Percentiles rank a stretch among this genome's conserved stretches.
phyloP scores from a whole-genome alignment of 768 basidiomycete species.

The Lentinula lateritia region DNA sequence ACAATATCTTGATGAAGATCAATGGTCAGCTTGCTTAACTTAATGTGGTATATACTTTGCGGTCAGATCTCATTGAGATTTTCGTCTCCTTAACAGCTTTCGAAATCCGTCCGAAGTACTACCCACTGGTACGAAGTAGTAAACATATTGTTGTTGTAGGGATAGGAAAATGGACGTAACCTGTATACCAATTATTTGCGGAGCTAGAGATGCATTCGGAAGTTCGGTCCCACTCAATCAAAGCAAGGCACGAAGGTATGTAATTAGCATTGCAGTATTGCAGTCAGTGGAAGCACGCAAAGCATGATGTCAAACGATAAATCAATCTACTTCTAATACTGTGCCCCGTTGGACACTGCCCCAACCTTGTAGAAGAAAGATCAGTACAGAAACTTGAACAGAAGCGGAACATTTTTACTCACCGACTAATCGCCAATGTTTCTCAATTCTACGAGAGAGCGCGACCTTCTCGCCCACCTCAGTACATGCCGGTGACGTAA shows the following conservation, averaged over 20 bases:
- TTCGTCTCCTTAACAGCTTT: too few relatives aligned
- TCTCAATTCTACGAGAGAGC: slow-evolving; percentile 89
- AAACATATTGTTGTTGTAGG: too few relatives aligned
- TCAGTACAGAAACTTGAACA: not conserved
- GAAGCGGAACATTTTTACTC: slow-evolving; percentile 25
- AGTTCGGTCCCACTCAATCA: too few relatives aligned
- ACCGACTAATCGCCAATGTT: slow-evolving; percentile 97
- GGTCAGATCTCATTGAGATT: too few relatives aligned
- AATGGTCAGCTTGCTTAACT: not conserved
- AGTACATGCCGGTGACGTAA: slow-evolving; percentile 93
- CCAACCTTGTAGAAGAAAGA: slow-evolving; percentile 34
- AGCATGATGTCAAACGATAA: not conserved
- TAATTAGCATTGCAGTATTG: too few relatives aligned
- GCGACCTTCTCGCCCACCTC: slow-evolving; percentile 98
- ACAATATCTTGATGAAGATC: not conserved
- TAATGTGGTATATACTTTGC: too few relatives aligned
- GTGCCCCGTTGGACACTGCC: slow-evolving; percentile 86
- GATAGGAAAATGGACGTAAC: too few relatives aligned
- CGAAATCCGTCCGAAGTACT: too few relatives aligned
- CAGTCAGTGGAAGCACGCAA: not conserved
- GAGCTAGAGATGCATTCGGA: too few relatives aligned
- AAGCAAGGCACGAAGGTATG: too few relatives aligned
- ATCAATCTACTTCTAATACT: slow-evolving; percentile 71
- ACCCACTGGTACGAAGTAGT: too few relatives aligned
- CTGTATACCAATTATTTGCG: too few relatives aligned